Conservation (phyloP, 192 early-diverging fungal species). For the Backusella psychrophila region DNA sequence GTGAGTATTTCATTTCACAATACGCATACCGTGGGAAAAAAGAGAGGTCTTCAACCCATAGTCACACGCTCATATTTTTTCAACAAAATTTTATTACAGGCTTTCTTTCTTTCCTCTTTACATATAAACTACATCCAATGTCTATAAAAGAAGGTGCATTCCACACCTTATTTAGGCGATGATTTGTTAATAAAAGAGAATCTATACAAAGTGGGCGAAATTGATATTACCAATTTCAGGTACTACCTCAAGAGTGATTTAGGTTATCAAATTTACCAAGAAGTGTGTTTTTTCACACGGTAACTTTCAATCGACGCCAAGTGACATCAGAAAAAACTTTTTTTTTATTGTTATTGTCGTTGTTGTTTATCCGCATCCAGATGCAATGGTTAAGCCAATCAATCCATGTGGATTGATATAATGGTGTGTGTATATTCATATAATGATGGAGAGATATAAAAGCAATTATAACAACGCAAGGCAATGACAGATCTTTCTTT, state of each 20-base stretch:
- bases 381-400: background rate
- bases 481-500: background rate
- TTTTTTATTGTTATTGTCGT: background rate
- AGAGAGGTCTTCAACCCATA: background rate
- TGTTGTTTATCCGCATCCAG: background rate
- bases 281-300: constrained; percentile 1
- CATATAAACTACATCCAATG: background rate
- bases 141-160: background rate
- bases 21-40: constrained; percentile 3
- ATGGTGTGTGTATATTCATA: background rate
- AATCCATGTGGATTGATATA: background rate
- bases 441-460: background rate
- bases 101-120: background rate
- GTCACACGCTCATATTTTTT: constrained; percentile 1
- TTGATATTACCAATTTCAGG: background rate
- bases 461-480: background rate
- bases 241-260: background rate
- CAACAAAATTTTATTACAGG: background rate
- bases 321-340: background rate
- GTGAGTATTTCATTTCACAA: background rate
- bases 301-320: background rate
- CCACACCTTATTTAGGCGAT: background rate
- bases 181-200: background rate
- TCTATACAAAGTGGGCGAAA: background rate
- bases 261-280: background rate